Conservation (phyloP, 192 early-diverging fungal genomes). For the Gaertneriomyces sp. region DNA sequence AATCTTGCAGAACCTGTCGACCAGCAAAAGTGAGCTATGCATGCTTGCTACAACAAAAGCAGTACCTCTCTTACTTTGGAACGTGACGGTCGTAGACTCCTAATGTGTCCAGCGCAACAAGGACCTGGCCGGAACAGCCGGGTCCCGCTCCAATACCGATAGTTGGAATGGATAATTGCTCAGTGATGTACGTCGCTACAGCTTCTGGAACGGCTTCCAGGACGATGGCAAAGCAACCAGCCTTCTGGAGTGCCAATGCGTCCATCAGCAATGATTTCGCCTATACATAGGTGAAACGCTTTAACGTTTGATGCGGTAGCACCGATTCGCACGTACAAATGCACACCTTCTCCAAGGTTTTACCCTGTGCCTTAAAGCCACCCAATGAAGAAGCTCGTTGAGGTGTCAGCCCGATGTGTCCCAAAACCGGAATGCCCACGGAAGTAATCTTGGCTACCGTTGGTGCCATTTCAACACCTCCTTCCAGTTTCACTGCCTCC, state of each 20-base stretch:
- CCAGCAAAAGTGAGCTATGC: neutral
- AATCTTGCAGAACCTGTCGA: conserved; percentile 77
- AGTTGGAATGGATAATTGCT: conserved; percentile 75
- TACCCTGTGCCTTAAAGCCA: conserved; percentile 90
- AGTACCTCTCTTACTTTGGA: conserved; percentile 63
- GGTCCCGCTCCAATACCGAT: conserved; percentile 97
- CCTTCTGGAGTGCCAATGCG: conserved; percentile 82
- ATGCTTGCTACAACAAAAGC: neutral
- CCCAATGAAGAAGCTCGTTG: conserved; percentile 83
- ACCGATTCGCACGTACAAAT: neutral
- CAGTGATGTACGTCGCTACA: conserved; percentile 85
- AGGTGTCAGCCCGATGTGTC: conserved; percentile 93
- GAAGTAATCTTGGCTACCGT: conserved; percentile 73
- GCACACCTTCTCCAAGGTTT: conserved; percentile 62
- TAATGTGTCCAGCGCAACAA: conserved; percentile 87
- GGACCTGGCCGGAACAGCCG: conserved; percentile 86
- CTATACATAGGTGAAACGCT: no score
- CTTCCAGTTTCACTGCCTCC: conserved; percentile 96
- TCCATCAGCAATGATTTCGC: conserved; percentile 67
- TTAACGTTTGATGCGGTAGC: no score
- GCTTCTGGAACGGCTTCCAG: conserved; percentile 88
- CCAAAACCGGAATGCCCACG: conserved; percentile 91
- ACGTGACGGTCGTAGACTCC: conserved; percentile 89
- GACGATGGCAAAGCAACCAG: conserved; percentile 87
- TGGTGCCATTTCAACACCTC: conserved; percentile 77